Base-by-base conservation (phyloP, 1,139 yeast species). In the Lodderomyces pseudojiufengensis region DNA sequence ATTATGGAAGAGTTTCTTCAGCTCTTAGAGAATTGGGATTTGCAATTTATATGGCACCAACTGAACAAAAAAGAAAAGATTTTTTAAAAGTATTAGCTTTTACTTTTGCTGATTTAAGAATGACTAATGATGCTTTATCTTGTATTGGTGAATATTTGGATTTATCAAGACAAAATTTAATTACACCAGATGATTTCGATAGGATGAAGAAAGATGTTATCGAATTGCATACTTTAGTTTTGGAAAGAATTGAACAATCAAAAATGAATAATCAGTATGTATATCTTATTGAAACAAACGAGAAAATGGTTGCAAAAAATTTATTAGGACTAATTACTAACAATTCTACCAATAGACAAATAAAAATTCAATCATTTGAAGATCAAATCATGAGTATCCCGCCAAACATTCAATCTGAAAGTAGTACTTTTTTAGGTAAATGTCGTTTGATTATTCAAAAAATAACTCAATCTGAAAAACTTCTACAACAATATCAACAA, bases 141-240 rank as follows among this genome's bases (percentile, higher is more conserved):
- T 37, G 45, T 31, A 27, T 44, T 12, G 44, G 44, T 22, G 46
- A 44, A 24, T 27, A 32, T 9, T 35, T 44, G 36, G 47, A 44
- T 28, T 35, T 37, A 5, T 33, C 37, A 24, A 32, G 45, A 30
- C 18, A 28, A 10, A 31, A 23, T 18, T 18, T 39, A 6, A 23
- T 26, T 3, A 26, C 35, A 2, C 23, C 32, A 8, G 24, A 31
- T 15, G 40, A 37, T 16, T 37, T 36, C 29, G 36, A 38, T 14
- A 24, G 15, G 10, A 35, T 41, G 35, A 35, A 31, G 10, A n/a
- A 12, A 3, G 36, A 29, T 16, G 16, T 41, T 10, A 15, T 23
- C 9, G 27, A 33, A 15, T 32, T 35, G 11, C 41, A 40, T 14
- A 32, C 29, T 8, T 14, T 29, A n/a, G 3, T 36, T 3, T 13